Evolutionary conservation across 371 early-diverging fungal species (phyloP).

Genomic region (Lichtheimia corymbifera): DNA sequence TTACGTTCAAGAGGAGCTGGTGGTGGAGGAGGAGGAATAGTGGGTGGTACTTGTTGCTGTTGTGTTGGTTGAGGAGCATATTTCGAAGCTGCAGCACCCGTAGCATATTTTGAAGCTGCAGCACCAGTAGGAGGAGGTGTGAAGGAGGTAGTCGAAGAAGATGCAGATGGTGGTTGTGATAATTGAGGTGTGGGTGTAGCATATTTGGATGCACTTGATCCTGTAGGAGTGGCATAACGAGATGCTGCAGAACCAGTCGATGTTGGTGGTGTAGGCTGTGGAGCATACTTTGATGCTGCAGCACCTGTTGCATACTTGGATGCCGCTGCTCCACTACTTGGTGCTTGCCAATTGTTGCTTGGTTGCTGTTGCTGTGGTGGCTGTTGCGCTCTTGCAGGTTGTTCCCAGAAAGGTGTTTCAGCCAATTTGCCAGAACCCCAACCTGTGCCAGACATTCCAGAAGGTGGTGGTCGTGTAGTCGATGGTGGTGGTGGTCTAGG

Average conservation of each 20-base stretch:
- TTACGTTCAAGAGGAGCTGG: conserved; percentile 7
- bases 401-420: conserved; percentile 43
- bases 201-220: background rate
- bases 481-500: conserved; percentile 3
- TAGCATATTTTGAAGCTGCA: conserved; percentile 10
- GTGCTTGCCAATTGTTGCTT: conserved; percentile 3
- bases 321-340: conserved; percentile 2
- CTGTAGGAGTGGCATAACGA: conserved; percentile 15
- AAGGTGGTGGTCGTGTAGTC: background rate
- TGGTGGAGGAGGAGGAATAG: background rate
- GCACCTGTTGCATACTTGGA: conserved; percentile 14
- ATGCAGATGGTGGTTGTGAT: conserved; percentile 3
- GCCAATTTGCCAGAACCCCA: conserved; percentile 32
- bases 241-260: conserved; percentile 16
- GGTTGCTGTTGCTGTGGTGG: conserved; percentile 1
- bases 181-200: background rate
- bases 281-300: conserved; percentile 10
- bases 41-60: conserved; percentile 7
- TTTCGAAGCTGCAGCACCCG: conserved; percentile 12
- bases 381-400: conserved; percentile 10
- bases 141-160: background rate
- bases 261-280: conserved; percentile 8
- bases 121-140: conserved; percentile 2
- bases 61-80: conserved; percentile 4
- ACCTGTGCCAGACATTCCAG: conserved; percentile 13